phyloP scores from a whole-genome alignment of 331 rosid genomes.

The Rosa hybrid region DNA sequence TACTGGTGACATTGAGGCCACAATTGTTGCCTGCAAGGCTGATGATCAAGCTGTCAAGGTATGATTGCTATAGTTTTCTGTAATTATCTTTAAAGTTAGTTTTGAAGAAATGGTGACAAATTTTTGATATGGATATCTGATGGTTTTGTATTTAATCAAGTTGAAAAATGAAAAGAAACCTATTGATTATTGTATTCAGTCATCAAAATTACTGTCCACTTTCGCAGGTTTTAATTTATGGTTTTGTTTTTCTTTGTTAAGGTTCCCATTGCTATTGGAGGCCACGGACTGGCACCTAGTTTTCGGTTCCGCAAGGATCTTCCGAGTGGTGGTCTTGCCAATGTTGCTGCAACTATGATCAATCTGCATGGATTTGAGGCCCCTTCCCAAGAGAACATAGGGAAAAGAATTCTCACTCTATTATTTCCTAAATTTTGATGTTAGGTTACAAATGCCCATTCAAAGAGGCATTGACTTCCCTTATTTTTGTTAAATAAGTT shows the following conservation, averaged over 20 bases:
- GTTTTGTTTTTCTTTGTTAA: slow-evolving; percentile 21
- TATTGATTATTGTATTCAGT: too few species aligned
- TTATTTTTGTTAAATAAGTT: slow-evolving; percentile 41
- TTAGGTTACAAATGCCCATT: slow-evolving; percentile 17
- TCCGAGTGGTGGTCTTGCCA: slow-evolving; percentile 81
- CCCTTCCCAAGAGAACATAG: slow-evolving; percentile 35
- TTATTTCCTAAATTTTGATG: slow-evolving; percentile 28
- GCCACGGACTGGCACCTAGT: slow-evolving; percentile 68
- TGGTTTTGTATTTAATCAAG: too few species aligned
- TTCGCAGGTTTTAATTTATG: slow-evolving; percentile 12
- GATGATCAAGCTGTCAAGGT: too few species aligned
- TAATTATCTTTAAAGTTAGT: too few species aligned
- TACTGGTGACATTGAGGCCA: too few species aligned
- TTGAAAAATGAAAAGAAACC: too few species aligned
- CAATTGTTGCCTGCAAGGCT: too few species aligned
- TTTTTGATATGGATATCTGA: too few species aligned
- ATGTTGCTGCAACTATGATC: slow-evolving; percentile 49
- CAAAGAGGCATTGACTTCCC: slow-evolving; percentile 19
- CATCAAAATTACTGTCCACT: neutral
- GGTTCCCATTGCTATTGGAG: slow-evolving; percentile 57
- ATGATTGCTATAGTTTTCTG: too few species aligned
- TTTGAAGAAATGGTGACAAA: too few species aligned
- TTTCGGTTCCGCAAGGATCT: slow-evolving; percentile 71
- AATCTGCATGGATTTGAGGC: slow-evolving; percentile 81
- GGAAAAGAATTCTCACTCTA: neutral